Conservation (phyloP, 2,329 filamentous ascomycete species). For the Beauveria sp. region DNA sequence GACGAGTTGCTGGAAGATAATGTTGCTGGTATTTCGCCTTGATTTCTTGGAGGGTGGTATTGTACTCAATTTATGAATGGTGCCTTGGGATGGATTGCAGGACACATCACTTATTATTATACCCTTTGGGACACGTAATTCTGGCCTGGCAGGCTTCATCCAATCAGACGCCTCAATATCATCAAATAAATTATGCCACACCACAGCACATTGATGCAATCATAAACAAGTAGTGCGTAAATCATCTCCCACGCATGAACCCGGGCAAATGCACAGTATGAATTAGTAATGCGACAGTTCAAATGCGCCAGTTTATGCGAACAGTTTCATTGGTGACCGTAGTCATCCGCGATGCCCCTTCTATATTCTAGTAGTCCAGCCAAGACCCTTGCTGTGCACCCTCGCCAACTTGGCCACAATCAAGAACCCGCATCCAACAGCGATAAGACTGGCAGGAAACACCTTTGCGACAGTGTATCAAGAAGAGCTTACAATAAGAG, state of each 20-base stretch:
- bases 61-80: slow-evolving; percentile 4
- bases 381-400: slow-evolving; percentile 29
- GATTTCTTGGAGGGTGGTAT: slow-evolving; percentile 12
- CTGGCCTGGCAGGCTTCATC: not conserved
- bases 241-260: not conserved
- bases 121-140: not conserved
- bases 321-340: not conserved
- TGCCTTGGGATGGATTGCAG: not conserved
- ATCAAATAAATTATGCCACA: not conserved
- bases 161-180: not conserved
- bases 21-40: slow-evolving; percentile 10
- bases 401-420: slow-evolving; percentile 30
- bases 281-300: no score
- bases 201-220: not conserved
- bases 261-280: not conserved
- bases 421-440: slow-evolving; percentile 34
- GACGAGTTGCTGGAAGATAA: slow-evolving; percentile 10
- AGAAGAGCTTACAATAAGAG: slow-evolving; percentile 36
- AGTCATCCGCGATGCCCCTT: not conserved
- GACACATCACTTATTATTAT: not conserved
- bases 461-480: slow-evolving; percentile 40
- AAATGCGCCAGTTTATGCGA: not conserved
- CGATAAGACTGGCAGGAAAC: slow-evolving; percentile 36
- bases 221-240: not conserved
- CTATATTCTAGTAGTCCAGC: slow-evolving; percentile 33